phyloP scores from a whole-genome alignment of 768 basidiomycete genomes.

The Xerocomellus dryophilus region DNA sequence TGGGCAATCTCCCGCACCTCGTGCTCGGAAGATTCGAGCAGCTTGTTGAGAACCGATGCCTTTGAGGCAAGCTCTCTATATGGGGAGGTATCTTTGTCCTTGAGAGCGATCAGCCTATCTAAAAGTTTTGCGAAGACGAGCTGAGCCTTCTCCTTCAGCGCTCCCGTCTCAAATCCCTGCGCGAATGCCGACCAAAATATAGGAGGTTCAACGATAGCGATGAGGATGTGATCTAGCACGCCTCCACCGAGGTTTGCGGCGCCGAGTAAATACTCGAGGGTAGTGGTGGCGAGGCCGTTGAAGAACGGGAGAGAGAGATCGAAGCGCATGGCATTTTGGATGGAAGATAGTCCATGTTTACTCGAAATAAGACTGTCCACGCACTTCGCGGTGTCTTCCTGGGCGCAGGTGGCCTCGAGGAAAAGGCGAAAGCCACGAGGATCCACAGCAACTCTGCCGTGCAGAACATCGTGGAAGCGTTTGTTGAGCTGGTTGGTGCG shows the following conservation, averaged over 20 bases:
- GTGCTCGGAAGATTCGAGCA: slow-evolving; percentile 25
- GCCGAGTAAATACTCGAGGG: slow-evolving; percentile 41
- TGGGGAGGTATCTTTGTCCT: slow-evolving; percentile 29
- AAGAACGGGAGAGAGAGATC: slow-evolving; percentile 41
- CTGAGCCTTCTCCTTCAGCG: slow-evolving; percentile 36
- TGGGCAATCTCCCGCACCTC: slow-evolving; percentile 35
- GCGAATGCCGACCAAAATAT: slow-evolving; percentile 47
- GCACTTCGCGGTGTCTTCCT: slow-evolving; percentile 39
- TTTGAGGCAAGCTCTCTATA: slow-evolving; percentile 42
- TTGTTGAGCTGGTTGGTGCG: slow-evolving; percentile 32
- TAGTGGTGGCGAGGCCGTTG: slow-evolving; percentile 38
- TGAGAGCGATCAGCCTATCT: slow-evolving; percentile 42
- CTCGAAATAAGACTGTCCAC: slow-evolving; percentile 38
- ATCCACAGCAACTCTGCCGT: slow-evolving; percentile 29
- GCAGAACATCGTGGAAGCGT: slow-evolving; percentile 34
- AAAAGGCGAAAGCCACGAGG: slow-evolving; percentile 33
- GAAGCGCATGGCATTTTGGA: slow-evolving; percentile 43
- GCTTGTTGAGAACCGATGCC: slow-evolving; percentile 23
- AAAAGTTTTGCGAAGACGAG: slow-evolving; percentile 48
- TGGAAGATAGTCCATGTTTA: slow-evolving; percentile 34
- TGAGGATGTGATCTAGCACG: slow-evolving; percentile 42
- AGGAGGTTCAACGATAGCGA: slow-evolving; percentile 47
- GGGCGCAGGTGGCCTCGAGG: slow-evolving; percentile 44
- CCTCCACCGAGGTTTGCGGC: slow-evolving; percentile 43
- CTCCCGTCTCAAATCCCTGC: slow-evolving; percentile 32